Conservation (phyloP, 306 rosid species). For the Hylodesmum podocarpum region DNA sequence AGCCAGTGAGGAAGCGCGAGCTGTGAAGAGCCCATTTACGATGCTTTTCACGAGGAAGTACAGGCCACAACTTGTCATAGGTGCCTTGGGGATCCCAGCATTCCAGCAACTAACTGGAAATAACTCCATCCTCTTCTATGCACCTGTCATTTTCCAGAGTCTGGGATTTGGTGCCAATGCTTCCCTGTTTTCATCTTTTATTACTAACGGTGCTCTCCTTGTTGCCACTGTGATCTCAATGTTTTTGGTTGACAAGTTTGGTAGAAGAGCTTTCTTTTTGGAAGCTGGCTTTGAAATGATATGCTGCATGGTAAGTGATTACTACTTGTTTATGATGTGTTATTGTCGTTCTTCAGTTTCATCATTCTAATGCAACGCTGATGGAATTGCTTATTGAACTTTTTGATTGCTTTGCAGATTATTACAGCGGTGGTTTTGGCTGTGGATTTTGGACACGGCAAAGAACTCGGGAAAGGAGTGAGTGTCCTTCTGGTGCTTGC, state of each 20-base stretch:
- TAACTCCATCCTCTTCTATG: constrained; percentile 95
- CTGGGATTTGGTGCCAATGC: constrained; percentile 86
- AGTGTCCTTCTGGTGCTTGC: constrained; percentile 70
- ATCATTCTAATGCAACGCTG: constrained; percentile 18
- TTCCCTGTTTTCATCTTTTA: constrained; percentile 71
- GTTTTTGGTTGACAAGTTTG: constrained; percentile 78
- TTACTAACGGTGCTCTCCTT: constrained; percentile 84
- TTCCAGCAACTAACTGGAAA: constrained; percentile 97
- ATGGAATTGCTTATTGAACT: not conserved
- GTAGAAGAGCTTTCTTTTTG: constrained; percentile 87
- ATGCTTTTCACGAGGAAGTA: constrained; percentile 68
- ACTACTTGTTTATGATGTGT: not conserved
- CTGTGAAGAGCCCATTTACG: constrained; percentile 62
- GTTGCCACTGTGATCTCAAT: constrained; percentile 82
- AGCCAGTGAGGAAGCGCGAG: constrained; percentile 74
- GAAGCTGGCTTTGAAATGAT: constrained; percentile 98
- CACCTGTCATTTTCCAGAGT: constrained; percentile 96
- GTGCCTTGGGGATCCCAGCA: constrained; percentile 92
- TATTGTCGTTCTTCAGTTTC: constrained; percentile 40
- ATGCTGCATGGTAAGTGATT: constrained; percentile 82
- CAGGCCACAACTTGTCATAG: constrained; percentile 89
- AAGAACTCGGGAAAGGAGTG: constrained; percentile 57
- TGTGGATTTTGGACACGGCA: constrained; percentile 65
- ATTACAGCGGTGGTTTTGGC: constrained; percentile 68
- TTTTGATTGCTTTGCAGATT: constrained; percentile 47